A percentile compares a stretch with the other conserved stretches of the same genome.
Evolutionary conservation across 140 eudicot genomes (phyloP).

Genomic region (Stevia rebaudiana): DNA sequence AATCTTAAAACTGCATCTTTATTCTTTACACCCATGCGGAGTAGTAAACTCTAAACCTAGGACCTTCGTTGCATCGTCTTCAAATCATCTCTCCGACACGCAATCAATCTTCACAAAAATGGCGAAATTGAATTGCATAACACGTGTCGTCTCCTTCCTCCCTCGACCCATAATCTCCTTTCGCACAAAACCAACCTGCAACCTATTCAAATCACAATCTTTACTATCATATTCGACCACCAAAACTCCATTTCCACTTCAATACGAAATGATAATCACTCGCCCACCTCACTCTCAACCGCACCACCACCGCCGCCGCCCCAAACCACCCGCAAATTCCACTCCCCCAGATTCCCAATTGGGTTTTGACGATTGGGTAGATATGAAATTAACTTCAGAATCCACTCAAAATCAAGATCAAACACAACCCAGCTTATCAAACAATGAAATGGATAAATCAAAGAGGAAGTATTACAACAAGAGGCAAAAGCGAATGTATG

Average conservation of each 20-base stretch:
- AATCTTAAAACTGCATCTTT: too few relatives aligned
- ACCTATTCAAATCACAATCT: slow-evolving; percentile 21
- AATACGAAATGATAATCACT: slow-evolving; percentile 82
- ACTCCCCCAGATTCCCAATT: slow-evolving; percentile 36
- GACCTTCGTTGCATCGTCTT: too few relatives aligned
- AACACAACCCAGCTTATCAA: neutral
- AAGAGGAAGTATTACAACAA: slow-evolving; percentile 79
- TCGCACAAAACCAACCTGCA: neutral
- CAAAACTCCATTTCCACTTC: slow-evolving; percentile 80
- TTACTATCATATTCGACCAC: slow-evolving; percentile 52
- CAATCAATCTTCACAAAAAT: too few relatives aligned
- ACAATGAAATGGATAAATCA: slow-evolving; percentile 49
- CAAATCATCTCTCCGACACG: too few relatives aligned
- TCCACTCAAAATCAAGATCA: neutral
- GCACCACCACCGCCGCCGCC: slow-evolving; percentile 23
- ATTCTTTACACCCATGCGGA: too few relatives aligned
- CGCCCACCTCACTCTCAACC: slow-evolving; percentile 43
- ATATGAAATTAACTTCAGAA: slow-evolving; percentile 42
- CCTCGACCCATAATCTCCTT: slow-evolving; percentile 20
- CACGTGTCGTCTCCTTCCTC: slow-evolving; percentile 32
- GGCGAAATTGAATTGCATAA: slow-evolving; percentile 39
- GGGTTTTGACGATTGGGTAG: slow-evolving; percentile 81
- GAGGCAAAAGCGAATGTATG: slow-evolving; percentile 77
- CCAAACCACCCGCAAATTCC: slow-evolving; percentile 37
- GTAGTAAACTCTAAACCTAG: too few relatives aligned